phyloP scores from a whole-genome alignment of 1,284 basidiomycete genomes.

The Vanrija sp. region DNA sequence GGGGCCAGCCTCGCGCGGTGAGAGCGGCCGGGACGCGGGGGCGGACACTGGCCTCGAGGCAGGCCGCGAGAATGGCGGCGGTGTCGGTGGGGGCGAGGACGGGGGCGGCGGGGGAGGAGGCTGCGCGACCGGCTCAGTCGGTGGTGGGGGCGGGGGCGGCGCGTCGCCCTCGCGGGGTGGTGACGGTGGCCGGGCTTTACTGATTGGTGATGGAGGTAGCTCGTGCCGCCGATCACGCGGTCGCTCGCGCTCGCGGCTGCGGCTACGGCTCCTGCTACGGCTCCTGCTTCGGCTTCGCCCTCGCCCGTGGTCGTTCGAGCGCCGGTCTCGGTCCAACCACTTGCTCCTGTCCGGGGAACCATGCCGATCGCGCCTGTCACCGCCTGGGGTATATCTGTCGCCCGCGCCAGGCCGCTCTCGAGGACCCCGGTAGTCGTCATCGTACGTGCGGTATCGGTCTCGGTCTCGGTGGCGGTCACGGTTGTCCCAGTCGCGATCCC shows the following conservation, averaged over 20 bases:
- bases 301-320: background rate
- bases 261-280: background rate
- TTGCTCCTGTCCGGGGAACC: background rate
- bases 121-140: slow-evolving; percentile 7
- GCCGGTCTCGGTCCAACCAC: background rate
- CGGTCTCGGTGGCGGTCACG: background rate
- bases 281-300: no score
- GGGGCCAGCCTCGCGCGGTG: no score
- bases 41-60: background rate
- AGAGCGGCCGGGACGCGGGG: slow-evolving; percentile 7
- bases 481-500: slow-evolving; percentile 1
- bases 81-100: background rate
- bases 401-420: background rate
- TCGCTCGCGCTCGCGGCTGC: background rate
- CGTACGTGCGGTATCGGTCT: background rate
- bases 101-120: slow-evolving; percentile 23
- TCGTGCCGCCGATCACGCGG: slow-evolving; percentile 2
- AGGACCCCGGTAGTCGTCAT: background rate
- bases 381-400: background rate
- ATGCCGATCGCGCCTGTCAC: background rate
- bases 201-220: background rate
- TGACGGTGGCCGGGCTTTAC: background rate
- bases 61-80: slow-evolving; percentile 4
- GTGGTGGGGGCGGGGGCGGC: slow-evolving; percentile 3
- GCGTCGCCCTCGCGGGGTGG: slow-evolving; percentile 8